These are phyloP conservation scores for Xylaria sp. DNA, from an alignment of 2,329 filamentous ascomycete genomes.

Conservation along the genomic window DNA sequence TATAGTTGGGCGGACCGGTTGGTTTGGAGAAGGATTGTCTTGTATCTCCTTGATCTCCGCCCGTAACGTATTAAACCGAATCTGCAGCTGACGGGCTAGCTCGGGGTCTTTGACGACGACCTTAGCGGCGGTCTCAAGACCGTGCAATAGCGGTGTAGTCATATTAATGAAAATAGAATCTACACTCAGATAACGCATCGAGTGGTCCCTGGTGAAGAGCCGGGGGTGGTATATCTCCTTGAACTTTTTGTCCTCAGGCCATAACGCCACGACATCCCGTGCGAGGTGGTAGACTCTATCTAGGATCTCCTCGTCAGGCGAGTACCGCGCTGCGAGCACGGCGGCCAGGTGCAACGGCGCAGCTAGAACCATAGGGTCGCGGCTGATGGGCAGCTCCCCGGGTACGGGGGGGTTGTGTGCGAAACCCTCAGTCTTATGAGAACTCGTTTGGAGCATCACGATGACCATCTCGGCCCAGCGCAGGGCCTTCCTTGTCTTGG, in stretches of 20 bases:
- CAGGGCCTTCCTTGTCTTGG: constrained; percentile 55
- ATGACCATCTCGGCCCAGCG: constrained; percentile 59
- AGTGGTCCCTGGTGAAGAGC: constrained; percentile 48
- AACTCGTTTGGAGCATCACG: constrained; percentile 59
- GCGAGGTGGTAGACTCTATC: constrained; percentile 54
- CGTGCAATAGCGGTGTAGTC: constrained; percentile 55
- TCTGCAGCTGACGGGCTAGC: constrained; percentile 52
- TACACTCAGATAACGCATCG: too few relatives aligned
- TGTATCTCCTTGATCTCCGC: constrained; percentile 51
- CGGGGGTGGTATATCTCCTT: constrained; percentile 51
- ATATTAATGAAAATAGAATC: constrained; percentile 50
- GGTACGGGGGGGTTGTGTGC: constrained; percentile 31
- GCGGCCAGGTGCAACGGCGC: constrained; percentile 58
- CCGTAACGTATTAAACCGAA: constrained; percentile 53
- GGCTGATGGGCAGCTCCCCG: constrained; percentile 48
- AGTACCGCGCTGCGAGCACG: constrained; percentile 51
- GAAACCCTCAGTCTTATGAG: constrained; percentile 48
- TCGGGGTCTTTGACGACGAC: constrained; percentile 51
- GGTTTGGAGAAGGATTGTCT: too few relatives aligned
- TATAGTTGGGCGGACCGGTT: too few relatives aligned
- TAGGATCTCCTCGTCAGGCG: constrained; percentile 44
- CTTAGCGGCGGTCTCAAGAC: constrained; percentile 57
- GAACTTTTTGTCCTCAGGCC: constrained; percentile 54
- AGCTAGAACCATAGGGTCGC: constrained; percentile 57
- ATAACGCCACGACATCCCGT: constrained; percentile 51